phyloP scores from a whole-genome alignment of 129 eudicot genomes.

The Glebionis coronaria region DNA sequence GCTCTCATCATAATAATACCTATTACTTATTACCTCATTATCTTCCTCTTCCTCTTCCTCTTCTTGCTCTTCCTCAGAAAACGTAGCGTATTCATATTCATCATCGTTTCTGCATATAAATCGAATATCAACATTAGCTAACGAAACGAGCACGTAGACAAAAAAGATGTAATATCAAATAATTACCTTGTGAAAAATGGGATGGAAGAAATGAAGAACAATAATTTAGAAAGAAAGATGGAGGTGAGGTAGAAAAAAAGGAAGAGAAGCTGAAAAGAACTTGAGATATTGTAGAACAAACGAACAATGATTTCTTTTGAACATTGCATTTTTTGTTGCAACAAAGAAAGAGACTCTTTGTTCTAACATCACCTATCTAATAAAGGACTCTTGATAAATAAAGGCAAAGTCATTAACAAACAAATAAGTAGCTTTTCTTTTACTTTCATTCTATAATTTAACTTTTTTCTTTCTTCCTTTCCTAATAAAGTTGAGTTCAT shows the following conservation, averaged over 20 bases:
- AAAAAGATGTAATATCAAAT: neutral
- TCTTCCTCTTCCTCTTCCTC: constrained; percentile 40
- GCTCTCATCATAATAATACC: constrained; percentile 24
- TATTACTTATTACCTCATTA: neutral
- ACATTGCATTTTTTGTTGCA: constrained; percentile 70
- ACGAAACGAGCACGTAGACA: neutral
- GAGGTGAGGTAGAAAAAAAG: constrained; percentile 82
- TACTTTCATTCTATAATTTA: constrained; percentile 29
- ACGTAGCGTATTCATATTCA: constrained; percentile 39
- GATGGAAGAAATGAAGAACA: constrained; percentile 55
- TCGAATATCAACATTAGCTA: neutral
- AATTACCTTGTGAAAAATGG: constrained; percentile 55
- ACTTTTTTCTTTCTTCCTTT: constrained; percentile 23
- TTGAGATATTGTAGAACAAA: constrained; percentile 75
- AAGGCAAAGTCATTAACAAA: constrained; percentile 32
- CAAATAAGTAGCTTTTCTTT: constrained; percentile 32
- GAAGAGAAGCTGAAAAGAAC: constrained; percentile 71
- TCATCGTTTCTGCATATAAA: constrained; percentile 52
- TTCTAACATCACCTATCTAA: constrained; percentile 25
- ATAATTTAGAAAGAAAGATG: constrained; percentile 54
- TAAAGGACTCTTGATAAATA: constrained; percentile 20
- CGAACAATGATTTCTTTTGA: constrained; percentile 66
- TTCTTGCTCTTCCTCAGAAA: constrained; percentile 61
- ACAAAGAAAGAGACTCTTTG: constrained; percentile 26
- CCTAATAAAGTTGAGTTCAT: neutral